A percentile compares a stretch with the other conserved stretches of the same genome.
These are phyloP conservation scores for Phytophthora sansomeana DNA, from an alignment of 352 stramenopile species.

Conservation along the genomic window DNA sequence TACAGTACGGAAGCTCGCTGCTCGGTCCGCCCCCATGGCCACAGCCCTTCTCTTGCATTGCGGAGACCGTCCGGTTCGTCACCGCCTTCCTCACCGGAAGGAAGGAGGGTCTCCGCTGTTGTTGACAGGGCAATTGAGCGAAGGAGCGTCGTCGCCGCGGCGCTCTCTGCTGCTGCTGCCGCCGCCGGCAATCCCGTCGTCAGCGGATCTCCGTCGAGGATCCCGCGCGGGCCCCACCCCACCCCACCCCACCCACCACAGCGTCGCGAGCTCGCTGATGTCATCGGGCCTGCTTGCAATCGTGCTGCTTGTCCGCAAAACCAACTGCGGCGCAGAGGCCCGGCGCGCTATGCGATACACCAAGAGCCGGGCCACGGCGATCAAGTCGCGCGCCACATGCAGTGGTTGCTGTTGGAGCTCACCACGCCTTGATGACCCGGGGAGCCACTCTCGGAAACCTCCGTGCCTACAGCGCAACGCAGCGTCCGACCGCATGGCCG, in stretches of 20 bases:
- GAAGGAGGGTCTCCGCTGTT: neutral
- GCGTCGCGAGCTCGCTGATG: neutral
- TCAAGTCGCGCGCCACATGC: slow-evolving; percentile 12
- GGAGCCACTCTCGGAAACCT: neutral
- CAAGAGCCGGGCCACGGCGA: slow-evolving; percentile 28
- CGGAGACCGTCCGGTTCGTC: slow-evolving; percentile 26
- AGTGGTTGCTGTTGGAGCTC: slow-evolving; percentile 9
- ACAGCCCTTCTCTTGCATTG: slow-evolving; percentile 39
- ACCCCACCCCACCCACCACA: slow-evolving; percentile 15
- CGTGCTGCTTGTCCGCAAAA: slow-evolving; percentile 26
- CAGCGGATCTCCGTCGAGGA: slow-evolving; percentile 21
- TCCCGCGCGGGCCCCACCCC: slow-evolving; percentile 28
- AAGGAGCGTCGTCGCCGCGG: neutral
- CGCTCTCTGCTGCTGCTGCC: slow-evolving; percentile 1
- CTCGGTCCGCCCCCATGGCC: slow-evolving; percentile 27
- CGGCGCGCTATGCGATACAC: slow-evolving; percentile 35
- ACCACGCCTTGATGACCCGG: slow-evolving; percentile 27
- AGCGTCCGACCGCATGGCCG: neutral
- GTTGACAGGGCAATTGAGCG: neutral
- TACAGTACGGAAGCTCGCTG: slow-evolving; percentile 5
- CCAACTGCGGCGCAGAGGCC: slow-evolving; percentile 27
- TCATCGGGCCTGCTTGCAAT: slow-evolving; percentile 29
- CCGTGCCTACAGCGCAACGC: neutral
- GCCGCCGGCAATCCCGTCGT: slow-evolving; percentile 12
- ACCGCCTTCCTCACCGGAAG: slow-evolving; percentile 8